Evolutionary conservation across 257 asterid species (phyloP).

Genomic region (Rauvolfia tetraphylla): DNA sequence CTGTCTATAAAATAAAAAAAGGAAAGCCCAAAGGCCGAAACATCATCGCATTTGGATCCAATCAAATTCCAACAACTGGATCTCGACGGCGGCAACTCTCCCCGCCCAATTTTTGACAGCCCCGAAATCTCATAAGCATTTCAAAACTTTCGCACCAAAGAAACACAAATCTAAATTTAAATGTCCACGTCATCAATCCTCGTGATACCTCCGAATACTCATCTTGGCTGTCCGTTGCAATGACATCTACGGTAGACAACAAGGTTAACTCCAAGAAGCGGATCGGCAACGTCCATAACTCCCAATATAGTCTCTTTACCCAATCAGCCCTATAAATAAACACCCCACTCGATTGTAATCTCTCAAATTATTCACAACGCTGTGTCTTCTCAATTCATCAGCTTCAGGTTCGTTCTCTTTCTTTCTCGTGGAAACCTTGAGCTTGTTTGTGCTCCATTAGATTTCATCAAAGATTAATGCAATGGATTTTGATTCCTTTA

Average conservation of each 20-base stretch:
- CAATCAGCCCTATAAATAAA: background rate
- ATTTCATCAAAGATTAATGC: too few relatives aligned
- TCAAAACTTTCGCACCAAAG: conserved; percentile 1
- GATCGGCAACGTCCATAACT: background rate
- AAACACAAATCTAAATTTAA: background rate
- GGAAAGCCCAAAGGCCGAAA: background rate
- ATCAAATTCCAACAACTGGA: too few relatives aligned
- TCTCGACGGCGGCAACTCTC: conserved; percentile 3
- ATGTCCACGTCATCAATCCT: conserved; percentile 7
- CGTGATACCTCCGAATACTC: background rate
- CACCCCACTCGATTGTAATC: background rate
- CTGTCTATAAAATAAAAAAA: too few relatives aligned
- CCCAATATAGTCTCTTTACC: background rate
- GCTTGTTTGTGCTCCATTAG: too few relatives aligned
- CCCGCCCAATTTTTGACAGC: conserved; percentile 1
- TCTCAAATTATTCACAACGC: background rate
- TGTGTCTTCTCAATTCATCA: background rate
- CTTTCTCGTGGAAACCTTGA: too few relatives aligned
- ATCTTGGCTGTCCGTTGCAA: background rate
- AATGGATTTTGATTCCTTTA: background rate
- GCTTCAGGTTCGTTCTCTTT: background rate
- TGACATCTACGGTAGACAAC: background rate
- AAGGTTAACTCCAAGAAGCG: background rate
- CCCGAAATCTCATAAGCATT: background rate
- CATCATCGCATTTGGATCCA: background rate